Percentiles rank a stretch among this genome's conserved stretches.
Evolutionary conservation across 257 asterid species (phyloP).

Genomic region (Nicotiana otophora): DNA sequence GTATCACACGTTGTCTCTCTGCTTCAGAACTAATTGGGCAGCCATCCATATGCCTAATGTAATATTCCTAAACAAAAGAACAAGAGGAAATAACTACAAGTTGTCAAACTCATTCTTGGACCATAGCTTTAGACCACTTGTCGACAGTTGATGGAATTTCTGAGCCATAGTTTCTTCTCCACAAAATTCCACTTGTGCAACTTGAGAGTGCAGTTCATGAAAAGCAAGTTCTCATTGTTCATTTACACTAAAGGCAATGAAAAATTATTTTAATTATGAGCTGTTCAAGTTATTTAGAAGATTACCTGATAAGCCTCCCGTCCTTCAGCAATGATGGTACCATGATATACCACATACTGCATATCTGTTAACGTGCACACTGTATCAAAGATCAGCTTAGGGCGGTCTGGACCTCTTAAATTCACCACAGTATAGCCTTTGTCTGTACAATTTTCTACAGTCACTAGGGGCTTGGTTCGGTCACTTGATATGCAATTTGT

Average conservation of each 20-base stretch:
- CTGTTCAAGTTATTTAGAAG: neutral
- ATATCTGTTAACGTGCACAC: conserved; percentile 52
- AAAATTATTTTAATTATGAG: too few relatives aligned
- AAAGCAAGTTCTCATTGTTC: neutral
- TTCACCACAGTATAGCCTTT: conserved; percentile 40
- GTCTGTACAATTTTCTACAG: conserved; percentile 29
- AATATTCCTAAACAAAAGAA: conserved; percentile 33
- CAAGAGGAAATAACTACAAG: neutral
- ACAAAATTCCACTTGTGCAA: neutral
- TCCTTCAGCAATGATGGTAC: conserved; percentile 38
- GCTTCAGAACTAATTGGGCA: conserved; percentile 43
- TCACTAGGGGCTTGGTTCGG: conserved; percentile 31
- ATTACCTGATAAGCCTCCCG: conserved; percentile 46
- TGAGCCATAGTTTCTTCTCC: neutral
- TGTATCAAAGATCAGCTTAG: conserved; percentile 46
- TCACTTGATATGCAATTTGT: conserved; percentile 13
- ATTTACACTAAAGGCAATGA: neutral
- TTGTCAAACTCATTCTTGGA: neutral
- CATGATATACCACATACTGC: conserved; percentile 52
- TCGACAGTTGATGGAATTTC: neutral
- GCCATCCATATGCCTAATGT: conserved; percentile 46
- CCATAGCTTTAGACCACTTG: too few relatives aligned
- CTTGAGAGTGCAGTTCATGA: neutral
- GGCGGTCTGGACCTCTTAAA: conserved; percentile 38
- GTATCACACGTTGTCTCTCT: conserved; percentile 38